Evolutionary conservation across 441 rosid species (phyloP).

Genomic region (Gossypium aridum): DNA sequence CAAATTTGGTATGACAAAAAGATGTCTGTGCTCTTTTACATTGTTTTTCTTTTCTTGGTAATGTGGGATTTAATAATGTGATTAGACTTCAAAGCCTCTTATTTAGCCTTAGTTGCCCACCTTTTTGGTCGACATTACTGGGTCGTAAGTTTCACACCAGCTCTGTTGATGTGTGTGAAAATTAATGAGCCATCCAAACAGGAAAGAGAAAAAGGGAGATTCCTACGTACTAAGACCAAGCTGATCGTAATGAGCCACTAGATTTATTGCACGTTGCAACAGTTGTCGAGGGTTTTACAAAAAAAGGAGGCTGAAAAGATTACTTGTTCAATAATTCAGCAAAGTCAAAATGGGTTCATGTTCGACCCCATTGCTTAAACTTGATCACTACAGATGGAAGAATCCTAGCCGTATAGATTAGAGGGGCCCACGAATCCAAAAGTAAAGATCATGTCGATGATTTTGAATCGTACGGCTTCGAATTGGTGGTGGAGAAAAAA

Average conservation of each 20-base stretch:
- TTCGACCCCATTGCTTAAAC: neutral
- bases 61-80: neutral
- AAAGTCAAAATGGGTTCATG: neutral
- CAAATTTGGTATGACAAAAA: neutral
- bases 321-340: neutral
- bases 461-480: neutral
- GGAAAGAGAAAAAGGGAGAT: slow-evolving; percentile 7
- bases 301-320: neutral
- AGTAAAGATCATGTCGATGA: neutral
- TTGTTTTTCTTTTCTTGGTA: neutral
- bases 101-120: neutral
- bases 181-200: slow-evolving; percentile 12
- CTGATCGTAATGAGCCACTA: neutral
- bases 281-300: neutral
- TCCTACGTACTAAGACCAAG: neutral
- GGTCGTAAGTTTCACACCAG: neutral
- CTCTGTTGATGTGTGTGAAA: neutral
- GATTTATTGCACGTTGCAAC: neutral
- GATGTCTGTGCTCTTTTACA: neutral
- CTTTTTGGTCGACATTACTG: neutral
- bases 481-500: neutral
- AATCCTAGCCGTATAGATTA: neutral
- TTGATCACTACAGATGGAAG: neutral
- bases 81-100: neutral
- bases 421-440: slow-evolving; percentile 3